Evolutionary conservation across 495 filamentous ascomycete species (phyloP), one percentile per base, ranked within the genome.

Genomic region (Emericellopsis terricola): DNA sequence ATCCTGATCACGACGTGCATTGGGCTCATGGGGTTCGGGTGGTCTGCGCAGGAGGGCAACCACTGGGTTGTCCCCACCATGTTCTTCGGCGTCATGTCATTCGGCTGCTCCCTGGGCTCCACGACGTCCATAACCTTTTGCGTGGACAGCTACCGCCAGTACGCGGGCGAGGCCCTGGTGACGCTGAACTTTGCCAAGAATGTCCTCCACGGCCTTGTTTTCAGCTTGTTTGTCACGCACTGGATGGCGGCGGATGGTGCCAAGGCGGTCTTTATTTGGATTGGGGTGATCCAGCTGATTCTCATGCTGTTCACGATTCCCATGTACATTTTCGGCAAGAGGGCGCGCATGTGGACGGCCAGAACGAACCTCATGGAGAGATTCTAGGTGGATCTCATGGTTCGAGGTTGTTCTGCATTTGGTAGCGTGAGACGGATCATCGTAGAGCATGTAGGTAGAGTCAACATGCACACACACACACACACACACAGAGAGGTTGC

Each of bases 101-200:
- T 97, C 49, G 89, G 89, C 2, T 94, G 89, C 51, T 78, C 80
- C 28, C 65, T 94, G 8, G 87, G 85, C 1, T 82, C 76, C 31
- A 94, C 87, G n/a, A 94, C 87, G 1, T 69, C 81, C 16, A 93
- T 97, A 44, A 94, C 89, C 0, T 94, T 94, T 44, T 81, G 77
- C 34, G 84, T 97, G 16, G 87, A 97, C 50, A 81, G 77, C 43
- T 94, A 94, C 51, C 68, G 87, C 11, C 81, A 89, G 50, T 94
- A 93, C 50, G 89, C 89, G 1, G 84, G 86, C 29, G 87, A 94
- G 53, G 89, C 87, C 8, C 62, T 97, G 28, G 89, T 97, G 17
- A 94, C 87, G 10, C 57, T 97, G 40, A 94, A 94, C 50, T 89
- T 94, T 50, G 76, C 73, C 53, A 97, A 94, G 65, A 92, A 93